These are phyloP conservation scores for Colletotrichum cereale DNA, from an alignment of 2,329 filamentous ascomycete genomes.

Conservation along the genomic window DNA sequence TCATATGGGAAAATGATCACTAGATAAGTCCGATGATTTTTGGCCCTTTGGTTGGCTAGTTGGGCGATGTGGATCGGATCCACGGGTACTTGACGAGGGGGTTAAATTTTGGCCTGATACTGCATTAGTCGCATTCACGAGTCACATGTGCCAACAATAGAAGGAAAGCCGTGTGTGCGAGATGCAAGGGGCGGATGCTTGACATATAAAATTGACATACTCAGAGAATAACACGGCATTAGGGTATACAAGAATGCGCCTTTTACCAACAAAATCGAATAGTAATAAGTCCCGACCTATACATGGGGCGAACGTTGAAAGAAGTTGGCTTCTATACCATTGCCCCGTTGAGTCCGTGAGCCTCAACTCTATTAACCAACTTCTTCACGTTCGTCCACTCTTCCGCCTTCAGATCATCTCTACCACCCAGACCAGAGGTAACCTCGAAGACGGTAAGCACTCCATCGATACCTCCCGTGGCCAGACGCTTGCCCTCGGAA, in stretches of 20 bases:
- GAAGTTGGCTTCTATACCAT: slow-evolving; percentile 46
- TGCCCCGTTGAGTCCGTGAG: slow-evolving; percentile 64
- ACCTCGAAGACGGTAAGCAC: slow-evolving; percentile 95
- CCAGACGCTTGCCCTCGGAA: slow-evolving; percentile 86
- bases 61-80: too few species aligned
- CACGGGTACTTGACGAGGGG: too few species aligned
- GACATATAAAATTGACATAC: slow-evolving; percentile 22
- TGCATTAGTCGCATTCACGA: too few species aligned
- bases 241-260: slow-evolving; percentile 41
- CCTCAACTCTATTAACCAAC: slow-evolving; percentile 81
- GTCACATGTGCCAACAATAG: background rate
- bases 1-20: too few species aligned
- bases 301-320: slow-evolving; percentile 45
- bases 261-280: slow-evolving; percentile 40
- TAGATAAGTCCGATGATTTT: too few species aligned
- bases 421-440: slow-evolving; percentile 82
- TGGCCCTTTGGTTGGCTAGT: too few species aligned
- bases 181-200: background rate
- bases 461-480: slow-evolving; percentile 92
- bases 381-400: slow-evolving; percentile 97
- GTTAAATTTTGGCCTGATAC: too few species aligned
- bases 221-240: slow-evolving; percentile 30
- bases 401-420: slow-evolving; percentile 84
- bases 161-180: background rate
- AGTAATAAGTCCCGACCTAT: slow-evolving; percentile 19